Percentiles rank a stretch among this genome's conserved stretches.
Conservation (phyloP, 306 rosid species). For the Gastrolobium bilobum region DNA sequence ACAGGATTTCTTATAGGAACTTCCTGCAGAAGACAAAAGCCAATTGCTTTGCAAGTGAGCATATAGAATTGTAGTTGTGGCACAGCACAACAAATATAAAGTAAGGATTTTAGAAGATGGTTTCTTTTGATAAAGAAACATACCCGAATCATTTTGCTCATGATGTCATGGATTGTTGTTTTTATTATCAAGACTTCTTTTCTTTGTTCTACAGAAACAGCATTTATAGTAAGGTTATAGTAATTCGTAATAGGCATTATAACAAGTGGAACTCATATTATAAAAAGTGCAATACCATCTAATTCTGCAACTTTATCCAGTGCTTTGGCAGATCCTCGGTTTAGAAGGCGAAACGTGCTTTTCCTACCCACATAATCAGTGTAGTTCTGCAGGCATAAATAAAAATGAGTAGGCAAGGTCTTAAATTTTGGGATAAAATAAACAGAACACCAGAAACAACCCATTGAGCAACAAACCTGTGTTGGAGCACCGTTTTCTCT, state of each 20-base stretch:
- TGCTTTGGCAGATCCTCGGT: conserved; percentile 97
- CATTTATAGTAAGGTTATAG: conserved; percentile 47
- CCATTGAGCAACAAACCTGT: conserved; percentile 60
- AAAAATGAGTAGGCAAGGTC: conserved; percentile 31
- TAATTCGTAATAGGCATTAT: conserved; percentile 34
- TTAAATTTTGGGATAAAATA: conserved; percentile 30
- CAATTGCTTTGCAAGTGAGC: conserved; percentile 44
- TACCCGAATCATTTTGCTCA: conserved; percentile 93
- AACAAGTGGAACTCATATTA: conserved; percentile 26
- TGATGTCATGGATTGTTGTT: conserved; percentile 93
- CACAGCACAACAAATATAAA: conserved; percentile 23
- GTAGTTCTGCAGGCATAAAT: conserved; percentile 72
- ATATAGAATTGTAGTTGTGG: conserved; percentile 6
- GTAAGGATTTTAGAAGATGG: conserved; percentile 17
- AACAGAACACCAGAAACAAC: conserved; percentile 35
- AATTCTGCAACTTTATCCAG: conserved; percentile 92
- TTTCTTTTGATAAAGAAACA: conserved; percentile 36
- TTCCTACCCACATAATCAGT: conserved; percentile 84
- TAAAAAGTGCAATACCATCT: conserved; percentile 71
- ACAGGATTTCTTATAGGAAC: conserved; percentile 88
- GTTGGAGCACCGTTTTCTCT: conserved; percentile 99
- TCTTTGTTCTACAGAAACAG: conserved; percentile 74
- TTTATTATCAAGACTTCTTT: conserved; percentile 91
- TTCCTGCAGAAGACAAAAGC: conserved; percentile 74
- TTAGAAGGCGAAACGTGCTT: conserved; percentile 94